Base-by-base conservation (phyloP, 139 green algal species). In the Picochlorum sp. region DNA sequence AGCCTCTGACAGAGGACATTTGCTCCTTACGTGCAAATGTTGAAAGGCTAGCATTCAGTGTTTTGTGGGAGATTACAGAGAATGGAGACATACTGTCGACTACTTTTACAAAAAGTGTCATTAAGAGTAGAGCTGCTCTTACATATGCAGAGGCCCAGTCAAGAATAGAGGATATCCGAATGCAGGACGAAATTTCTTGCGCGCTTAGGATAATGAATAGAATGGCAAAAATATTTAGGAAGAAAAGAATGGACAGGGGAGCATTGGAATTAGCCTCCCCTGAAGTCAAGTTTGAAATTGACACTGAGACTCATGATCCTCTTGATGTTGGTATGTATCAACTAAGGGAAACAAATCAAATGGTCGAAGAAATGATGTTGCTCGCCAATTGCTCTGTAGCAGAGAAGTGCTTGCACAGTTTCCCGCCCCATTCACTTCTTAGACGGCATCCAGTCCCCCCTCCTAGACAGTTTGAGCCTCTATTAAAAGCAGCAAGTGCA, bases 281-380 rank as follows among this genome's bases (percentile, higher is more conserved):
- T 4, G 92, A 98, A 67, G 91, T 98, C 33, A 93, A 92, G 69
- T 97, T 98, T 71, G 70, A 89, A 63, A 80, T 90, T 28, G 91
- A 97, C 75, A 81, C 70, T 1, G 82, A 94, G 49, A 94, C 89
- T n/a, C 81, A 89, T 52, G 70, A 97, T 73, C 85, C 89, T 1
- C 63, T 89, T 50, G 91, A 97, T 33, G 87, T 97, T 9, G 88
- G 81, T 50, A 90, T 97, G 81, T 98, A 97, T 73, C 79, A 92
- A 67, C 52, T 88, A 12, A 68, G 75, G 1, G 88, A 96, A 41
- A 83, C 92, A 39, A 97, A 98, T 75, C 72, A 86, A 53, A 97
- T 98, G 89, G 88, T 98, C 33, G 90, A 97, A 76, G 92, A 98
- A 81, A 92, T 95, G 82, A 98, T 97, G 92, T 72, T 98, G 24